Conservation (phyloP, 2,329 filamentous ascomycete genomes). For the Fusarium burgessii region DNA sequence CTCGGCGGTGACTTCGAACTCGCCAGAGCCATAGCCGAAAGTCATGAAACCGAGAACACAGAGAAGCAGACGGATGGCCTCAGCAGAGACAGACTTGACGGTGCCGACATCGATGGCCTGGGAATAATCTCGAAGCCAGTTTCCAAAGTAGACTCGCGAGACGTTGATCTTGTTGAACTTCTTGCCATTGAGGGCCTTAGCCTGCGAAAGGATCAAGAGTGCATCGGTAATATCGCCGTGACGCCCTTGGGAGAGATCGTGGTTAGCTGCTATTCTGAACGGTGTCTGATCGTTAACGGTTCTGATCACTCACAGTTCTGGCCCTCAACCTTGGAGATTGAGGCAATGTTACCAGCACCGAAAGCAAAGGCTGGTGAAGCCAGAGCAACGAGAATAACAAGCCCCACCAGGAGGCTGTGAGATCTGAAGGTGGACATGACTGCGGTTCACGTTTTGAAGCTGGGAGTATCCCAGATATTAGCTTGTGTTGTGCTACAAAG, state of each 20-base stretch:
- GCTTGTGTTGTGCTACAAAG: conserved; percentile 16
- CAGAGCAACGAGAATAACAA: conserved; percentile 74
- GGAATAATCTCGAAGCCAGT: conserved; percentile 94
- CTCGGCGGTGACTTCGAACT: conserved; percentile 87
- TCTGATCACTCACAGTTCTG: conserved; percentile 73
- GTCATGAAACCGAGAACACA: conserved; percentile 92
- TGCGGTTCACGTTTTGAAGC: conserved; percentile 35
- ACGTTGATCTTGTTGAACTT: conserved; percentile 92
- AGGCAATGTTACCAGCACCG: conserved; percentile 89
- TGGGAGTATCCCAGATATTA: conserved; percentile 29
- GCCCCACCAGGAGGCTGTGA: conserved; percentile 64
- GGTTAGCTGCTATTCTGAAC: conserved; percentile 12
- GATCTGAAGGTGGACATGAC: conserved; percentile 63
- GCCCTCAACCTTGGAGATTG: conserved; percentile 83
- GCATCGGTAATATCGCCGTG: conserved; percentile 95
- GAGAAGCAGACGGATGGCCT: conserved; percentile 89
- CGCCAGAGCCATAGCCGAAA: conserved; percentile 85
- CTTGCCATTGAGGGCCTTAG: conserved; percentile 68
- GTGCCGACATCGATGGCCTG: conserved; percentile 95
- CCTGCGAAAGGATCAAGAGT: conserved; percentile 76
- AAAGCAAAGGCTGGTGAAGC: conserved; percentile 80
- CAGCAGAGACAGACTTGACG: conserved; percentile 88
- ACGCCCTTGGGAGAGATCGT: conserved; percentile 65
- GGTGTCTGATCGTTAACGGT: neutral
- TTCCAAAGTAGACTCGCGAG: conserved; percentile 93